phyloP scores from a whole-genome alignment of 306 rosid genomes.

The Quercus engelmannii region DNA sequence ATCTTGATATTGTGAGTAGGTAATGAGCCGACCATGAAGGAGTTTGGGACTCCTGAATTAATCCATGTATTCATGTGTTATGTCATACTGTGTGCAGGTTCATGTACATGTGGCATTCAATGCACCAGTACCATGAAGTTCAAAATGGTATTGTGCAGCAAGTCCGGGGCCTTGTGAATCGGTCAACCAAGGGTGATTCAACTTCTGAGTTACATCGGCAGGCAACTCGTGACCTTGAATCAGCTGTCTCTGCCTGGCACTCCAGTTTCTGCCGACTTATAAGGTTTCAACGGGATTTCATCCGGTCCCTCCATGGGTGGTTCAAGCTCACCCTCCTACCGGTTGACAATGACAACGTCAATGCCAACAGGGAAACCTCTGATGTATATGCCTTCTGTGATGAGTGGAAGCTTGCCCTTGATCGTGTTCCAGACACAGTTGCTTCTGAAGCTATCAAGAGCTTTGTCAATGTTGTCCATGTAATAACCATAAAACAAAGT shows the following conservation, averaged over 20 bases:
- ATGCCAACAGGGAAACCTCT: constrained; percentile 45
- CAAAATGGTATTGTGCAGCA: constrained; percentile 93
- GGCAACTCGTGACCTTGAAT: constrained; percentile 94
- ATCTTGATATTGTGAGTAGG: not conserved
- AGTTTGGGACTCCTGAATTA: not conserved
- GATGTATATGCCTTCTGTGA: constrained; percentile 68
- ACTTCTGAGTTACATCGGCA: constrained; percentile 92
- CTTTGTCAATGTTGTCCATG: constrained; percentile 83
- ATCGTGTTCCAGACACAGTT: constrained; percentile 93
- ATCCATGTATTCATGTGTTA: constrained; percentile 8
- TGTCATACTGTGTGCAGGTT: constrained; percentile 53
- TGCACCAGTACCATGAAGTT: constrained; percentile 87
- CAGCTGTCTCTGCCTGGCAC: constrained; percentile 89
- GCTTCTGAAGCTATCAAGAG: constrained; percentile 97
- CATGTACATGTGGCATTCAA: constrained; percentile 97
- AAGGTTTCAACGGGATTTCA: constrained; percentile 76
- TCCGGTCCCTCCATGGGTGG: constrained; percentile 81
- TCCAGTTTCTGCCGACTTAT: constrained; percentile 82
- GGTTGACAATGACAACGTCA: constrained; percentile 50
- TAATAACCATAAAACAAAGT: constrained; percentile 62
- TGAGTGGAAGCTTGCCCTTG: constrained; percentile 97
- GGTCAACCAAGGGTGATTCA: constrained; percentile 57
- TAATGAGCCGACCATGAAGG: not conserved
- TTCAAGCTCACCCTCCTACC: constrained; percentile 81
- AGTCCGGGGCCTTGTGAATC: constrained; percentile 87